phyloP scores from a whole-genome alignment of 768 basidiomycete genomes.

The Boletus insuetus region DNA sequence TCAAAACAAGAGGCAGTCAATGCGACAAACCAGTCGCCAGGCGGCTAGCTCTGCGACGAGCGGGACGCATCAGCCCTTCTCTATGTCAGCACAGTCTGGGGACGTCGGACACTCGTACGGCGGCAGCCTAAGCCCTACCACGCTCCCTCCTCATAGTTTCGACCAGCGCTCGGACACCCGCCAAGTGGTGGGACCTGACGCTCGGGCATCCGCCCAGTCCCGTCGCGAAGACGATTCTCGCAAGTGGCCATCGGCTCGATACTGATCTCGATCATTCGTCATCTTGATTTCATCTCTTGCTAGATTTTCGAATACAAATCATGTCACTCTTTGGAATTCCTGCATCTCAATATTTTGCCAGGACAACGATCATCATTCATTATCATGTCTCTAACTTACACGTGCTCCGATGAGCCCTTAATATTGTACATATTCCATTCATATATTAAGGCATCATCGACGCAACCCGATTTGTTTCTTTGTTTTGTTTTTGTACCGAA shows the following conservation, averaged over 20 bases:
- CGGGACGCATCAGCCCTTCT: constrained; percentile 49
- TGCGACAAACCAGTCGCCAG: constrained; percentile 75
- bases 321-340: constrained; percentile 34
- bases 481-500: constrained; percentile 24
- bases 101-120: constrained; percentile 37
- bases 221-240: constrained; percentile 49
- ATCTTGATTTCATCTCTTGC: constrained; percentile 35
- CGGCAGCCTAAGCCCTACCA: constrained; percentile 31
- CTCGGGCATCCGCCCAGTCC: constrained; percentile 29
- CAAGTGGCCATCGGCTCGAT: constrained; percentile 47
- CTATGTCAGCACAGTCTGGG: constrained; percentile 36
- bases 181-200: constrained; percentile 30
- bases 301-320: constrained; percentile 34
- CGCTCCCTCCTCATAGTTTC: constrained; percentile 35
- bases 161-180: constrained; percentile 42
- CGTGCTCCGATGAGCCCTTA: constrained; percentile 30
- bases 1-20: constrained; percentile 83
- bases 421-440: constrained; percentile 35
- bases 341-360: constrained; percentile 31
- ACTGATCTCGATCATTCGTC: constrained; percentile 39
- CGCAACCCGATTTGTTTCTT: constrained; percentile 23
- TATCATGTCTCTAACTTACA: constrained; percentile 34
- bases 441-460: constrained; percentile 31
- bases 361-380: constrained; percentile 40
- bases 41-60: constrained; percentile 43